A percentile compares a stretch with the other conserved stretches of the same genome.
These are phyloP conservation scores for Candida suzukii DNA, from an alignment of 805 yeast genomes.

Conservation along the genomic window DNA sequence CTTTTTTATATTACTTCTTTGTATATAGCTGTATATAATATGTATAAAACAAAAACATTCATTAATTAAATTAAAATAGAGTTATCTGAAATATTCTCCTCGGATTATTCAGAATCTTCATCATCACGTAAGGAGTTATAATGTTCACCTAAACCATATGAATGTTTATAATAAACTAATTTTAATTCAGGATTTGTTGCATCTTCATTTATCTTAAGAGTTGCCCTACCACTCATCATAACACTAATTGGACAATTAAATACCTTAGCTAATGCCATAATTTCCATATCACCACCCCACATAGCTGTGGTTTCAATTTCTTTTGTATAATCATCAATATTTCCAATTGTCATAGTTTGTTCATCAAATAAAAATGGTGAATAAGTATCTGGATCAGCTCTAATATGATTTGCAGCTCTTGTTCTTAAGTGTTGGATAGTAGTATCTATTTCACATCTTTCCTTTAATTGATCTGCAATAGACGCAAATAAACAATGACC, in stretches of 20 bases:
- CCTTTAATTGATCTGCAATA: slow-evolving; percentile 64
- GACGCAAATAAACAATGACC: slow-evolving; percentile 93
- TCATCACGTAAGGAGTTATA: slow-evolving; percentile 62
- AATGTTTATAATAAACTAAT: slow-evolving; percentile 77
- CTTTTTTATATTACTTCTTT: background rate
- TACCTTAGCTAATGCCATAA: slow-evolving; percentile 70
- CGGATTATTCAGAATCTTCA: background rate
- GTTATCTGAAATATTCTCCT: too few relatives aligned
- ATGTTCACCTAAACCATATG: slow-evolving; percentile 90
- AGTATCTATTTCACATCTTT: slow-evolving; percentile 37
- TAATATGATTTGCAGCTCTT: slow-evolving; percentile 60
- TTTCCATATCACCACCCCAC: slow-evolving; percentile 97
- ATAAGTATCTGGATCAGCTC: slow-evolving; percentile 59
- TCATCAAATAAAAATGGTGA: slow-evolving; percentile 83
- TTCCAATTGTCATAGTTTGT: slow-evolving; percentile 52
- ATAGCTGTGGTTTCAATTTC: slow-evolving; percentile 70
- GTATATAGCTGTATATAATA: background rate
- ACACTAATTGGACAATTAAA: slow-evolving; percentile 70
- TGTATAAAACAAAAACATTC: background rate
- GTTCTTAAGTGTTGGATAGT: slow-evolving; percentile 51
- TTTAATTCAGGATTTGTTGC: slow-evolving; percentile 49
- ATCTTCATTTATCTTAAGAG: slow-evolving; percentile 54
- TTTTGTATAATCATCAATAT: slow-evolving; percentile 59
- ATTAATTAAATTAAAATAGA: background rate
- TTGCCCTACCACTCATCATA: slow-evolving; percentile 69